Evolutionary conservation across 352 stramenopile species (phyloP), one percentile per base, ranked within the genome.

Genomic region (Globisporangium iwayamae): DNA sequence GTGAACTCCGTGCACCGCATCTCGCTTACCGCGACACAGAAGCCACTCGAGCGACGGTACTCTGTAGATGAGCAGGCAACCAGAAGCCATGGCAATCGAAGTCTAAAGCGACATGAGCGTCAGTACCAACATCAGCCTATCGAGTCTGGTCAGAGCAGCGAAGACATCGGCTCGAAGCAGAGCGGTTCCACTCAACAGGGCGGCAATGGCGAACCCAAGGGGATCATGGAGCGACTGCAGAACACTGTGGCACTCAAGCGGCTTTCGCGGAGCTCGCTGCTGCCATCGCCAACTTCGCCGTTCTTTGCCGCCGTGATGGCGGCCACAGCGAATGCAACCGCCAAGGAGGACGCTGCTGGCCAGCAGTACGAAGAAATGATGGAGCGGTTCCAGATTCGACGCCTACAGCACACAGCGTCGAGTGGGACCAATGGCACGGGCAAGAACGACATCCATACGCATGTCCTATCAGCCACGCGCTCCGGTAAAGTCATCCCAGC

Each of bases 351-450:
- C 0, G 25, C 11, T 25, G 45, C n/a, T 3, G 41, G 32, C 0
- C 64, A 72, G 28, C 71, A 75, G 5, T 82, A 81, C 43, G 76
- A 85, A 53, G 46, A 77, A 18, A 75, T 85, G 68, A 83, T 87
- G 74, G 70, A 78, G 50, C 74, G 72, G 1, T 87, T 83, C 60
- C 78, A 85, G 54, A 34, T 85, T 20, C 72, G 78, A 6, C 63
- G 74, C 0, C 50, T 83, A 6, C 67, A 78, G 11, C 25, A 36
- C 6, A 47, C 14, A 8, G 13, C 28, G 7, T 39, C 28, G 8
- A 18, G 11, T 10, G 45, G 18, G 22, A 25, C 0, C 20, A 36
- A 6, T 14, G 28, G 20, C 32, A 34, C 34, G 4, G 34, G 34
- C 34, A 38, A 38, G 34, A 9, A 38, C 5, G 34, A 39, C 11